phyloP scores from a whole-genome alignment of 305 asterid species.

The Fraxinus xanthoxyloides region DNA sequence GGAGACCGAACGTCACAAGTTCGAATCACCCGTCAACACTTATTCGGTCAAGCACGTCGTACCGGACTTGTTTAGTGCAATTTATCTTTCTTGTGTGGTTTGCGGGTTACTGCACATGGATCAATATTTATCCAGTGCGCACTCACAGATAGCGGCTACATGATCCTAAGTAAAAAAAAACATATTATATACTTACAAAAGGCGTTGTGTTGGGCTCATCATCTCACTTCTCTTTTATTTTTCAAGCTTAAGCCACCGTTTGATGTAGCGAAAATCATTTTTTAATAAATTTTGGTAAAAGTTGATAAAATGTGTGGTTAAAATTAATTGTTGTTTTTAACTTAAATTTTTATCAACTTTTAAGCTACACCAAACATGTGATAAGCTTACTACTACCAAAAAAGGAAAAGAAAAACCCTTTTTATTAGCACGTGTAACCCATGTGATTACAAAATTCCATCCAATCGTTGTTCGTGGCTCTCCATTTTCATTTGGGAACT shows the following conservation, averaged over 20 bases:
- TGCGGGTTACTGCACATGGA: no score
- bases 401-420: no score
- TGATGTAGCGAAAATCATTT: background rate
- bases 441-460: constrained; percentile 27
- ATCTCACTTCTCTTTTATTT: background rate
- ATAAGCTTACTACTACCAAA: background rate
- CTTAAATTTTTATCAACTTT: no score
- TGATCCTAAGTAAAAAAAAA: background rate
- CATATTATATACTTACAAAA: background rate
- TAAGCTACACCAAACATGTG: background rate
- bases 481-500: constrained; percentile 22
- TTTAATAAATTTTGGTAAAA: no score
- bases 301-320: background rate
- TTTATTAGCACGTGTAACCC: constrained; percentile 16
- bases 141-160: no score
- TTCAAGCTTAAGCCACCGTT: background rate
- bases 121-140: no score
- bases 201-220: background rate
- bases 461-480: constrained; percentile 14
- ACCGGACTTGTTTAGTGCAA: no score
- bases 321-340: no score
- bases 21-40: no score
- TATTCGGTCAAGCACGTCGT: no score
- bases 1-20: no score
- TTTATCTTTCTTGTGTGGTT: no score